A percentile compares a stretch with the other conserved stretches of the same genome.
phyloP scores from a whole-genome alignment of 2,329 filamentous ascomycete species.

The Xylariaceae sp. region DNA sequence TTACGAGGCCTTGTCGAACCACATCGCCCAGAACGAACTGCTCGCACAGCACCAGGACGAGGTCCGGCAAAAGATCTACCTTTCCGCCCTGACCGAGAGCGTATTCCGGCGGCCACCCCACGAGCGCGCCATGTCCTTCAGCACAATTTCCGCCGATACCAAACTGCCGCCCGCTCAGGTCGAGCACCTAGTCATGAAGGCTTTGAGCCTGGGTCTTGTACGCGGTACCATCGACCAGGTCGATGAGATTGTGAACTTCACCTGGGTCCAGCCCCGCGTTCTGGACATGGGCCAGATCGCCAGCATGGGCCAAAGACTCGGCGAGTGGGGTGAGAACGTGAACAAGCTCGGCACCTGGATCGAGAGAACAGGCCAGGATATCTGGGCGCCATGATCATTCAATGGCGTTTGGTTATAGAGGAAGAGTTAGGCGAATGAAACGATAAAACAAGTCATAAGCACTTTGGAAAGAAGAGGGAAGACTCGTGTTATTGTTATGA shows the following conservation, averaged over 20 bases:
- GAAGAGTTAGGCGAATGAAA: neutral
- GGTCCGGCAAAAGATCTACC: slow-evolving; percentile 94
- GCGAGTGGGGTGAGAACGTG: slow-evolving; percentile 94
- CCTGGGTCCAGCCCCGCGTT: slow-evolving; percentile 98
- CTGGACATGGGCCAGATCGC: slow-evolving; percentile 93
- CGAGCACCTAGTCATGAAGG: slow-evolving; percentile 98
- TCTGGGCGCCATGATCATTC: slow-evolving; percentile 66
- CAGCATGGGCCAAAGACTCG: slow-evolving; percentile 79
- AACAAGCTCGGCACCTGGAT: slow-evolving; percentile 98
- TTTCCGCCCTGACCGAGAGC: slow-evolving; percentile 91
- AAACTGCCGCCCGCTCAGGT: slow-evolving; percentile 89
- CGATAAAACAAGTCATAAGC: too few relatives aligned
- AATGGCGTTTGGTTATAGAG: neutral
- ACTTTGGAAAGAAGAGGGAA: neutral
- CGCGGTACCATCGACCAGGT: slow-evolving; percentile 95
- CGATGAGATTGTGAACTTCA: slow-evolving; percentile 86
- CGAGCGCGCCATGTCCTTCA: slow-evolving; percentile 89
- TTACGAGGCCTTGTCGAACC: slow-evolving; percentile 75
- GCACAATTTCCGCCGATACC: slow-evolving; percentile 82
- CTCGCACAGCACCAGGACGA: slow-evolving; percentile 75
- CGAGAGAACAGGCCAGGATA: slow-evolving; percentile 85
- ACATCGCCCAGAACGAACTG: slow-evolving; percentile 74
- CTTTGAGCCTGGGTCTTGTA: slow-evolving; percentile 85
- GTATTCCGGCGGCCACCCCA: slow-evolving; percentile 95
- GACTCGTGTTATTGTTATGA: too few relatives aligned